Conservation (phyloP, 2,329 filamentous ascomycete species). For the Lachnellula suecica region DNA sequence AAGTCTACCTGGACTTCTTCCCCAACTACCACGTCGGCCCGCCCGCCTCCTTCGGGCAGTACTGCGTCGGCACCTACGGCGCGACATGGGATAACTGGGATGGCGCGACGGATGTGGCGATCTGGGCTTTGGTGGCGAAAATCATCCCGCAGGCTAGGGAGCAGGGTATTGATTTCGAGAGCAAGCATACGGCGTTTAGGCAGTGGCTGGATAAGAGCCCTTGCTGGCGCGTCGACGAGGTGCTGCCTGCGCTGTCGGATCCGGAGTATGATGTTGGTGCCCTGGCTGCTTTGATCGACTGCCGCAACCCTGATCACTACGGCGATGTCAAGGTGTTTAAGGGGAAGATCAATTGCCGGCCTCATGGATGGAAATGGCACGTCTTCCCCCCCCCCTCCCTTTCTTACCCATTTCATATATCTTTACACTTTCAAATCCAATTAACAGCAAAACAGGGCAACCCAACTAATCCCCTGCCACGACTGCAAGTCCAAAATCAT, state of each 20-base stretch:
- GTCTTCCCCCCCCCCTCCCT: neutral
- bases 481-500: constrained; percentile 9
- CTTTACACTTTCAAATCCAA: too few relatives aligned
- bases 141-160: constrained; percentile 15
- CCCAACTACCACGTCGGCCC: constrained; percentile 27
- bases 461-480: constrained; percentile 5
- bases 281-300: constrained; percentile 20
- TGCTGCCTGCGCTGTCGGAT: constrained; percentile 14
- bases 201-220: constrained; percentile 27
- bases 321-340: constrained; percentile 5
- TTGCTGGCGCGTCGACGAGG: constrained; percentile 22
- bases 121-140: constrained; percentile 23
- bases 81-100: constrained; percentile 29
- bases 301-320: constrained; percentile 4
- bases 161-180: constrained; percentile 23
- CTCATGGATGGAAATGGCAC: constrained; percentile 18
- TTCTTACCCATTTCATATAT: neutral
- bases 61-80: constrained; percentile 19
- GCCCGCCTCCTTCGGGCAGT: neutral
- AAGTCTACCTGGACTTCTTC: constrained; percentile 28
- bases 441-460: constrained; percentile 5
- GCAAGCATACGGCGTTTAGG: constrained; percentile 18
- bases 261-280: neutral
- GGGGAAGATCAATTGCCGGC: constrained; percentile 1
- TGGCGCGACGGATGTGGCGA: constrained; percentile 14